phyloP scores from a whole-genome alignment of 352 stramenopile genomes.

The Phytophthora uliginosa region DNA sequence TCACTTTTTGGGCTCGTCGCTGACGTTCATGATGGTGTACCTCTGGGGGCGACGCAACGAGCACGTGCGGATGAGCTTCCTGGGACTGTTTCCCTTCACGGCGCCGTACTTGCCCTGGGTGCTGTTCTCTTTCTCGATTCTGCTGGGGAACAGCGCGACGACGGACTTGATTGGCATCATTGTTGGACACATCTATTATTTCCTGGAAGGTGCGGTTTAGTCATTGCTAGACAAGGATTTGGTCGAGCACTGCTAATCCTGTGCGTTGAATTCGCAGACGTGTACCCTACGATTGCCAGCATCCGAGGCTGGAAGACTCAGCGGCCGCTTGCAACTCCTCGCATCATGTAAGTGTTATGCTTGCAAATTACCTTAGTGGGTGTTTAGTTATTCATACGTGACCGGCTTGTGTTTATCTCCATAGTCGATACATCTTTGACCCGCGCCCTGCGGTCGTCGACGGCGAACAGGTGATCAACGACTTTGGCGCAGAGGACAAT shows the following conservation, averaged over 20 bases:
- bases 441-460: conserved; percentile 51
- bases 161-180: conserved; percentile 99
- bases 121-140: conserved; percentile 96
- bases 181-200: conserved; percentile 99
- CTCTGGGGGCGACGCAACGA: conserved; percentile 97
- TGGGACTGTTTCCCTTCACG: conserved; percentile 98
- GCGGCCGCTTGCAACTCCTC: conserved; percentile 93
- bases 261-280: conserved; percentile 72
- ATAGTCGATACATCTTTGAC: conserved; percentile 76
- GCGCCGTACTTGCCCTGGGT: conserved; percentile 99
- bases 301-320: conserved; percentile 96
- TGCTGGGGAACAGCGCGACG: conserved; percentile 96
- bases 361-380: not conserved
- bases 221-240: not conserved
- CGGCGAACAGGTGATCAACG: conserved; percentile 70
- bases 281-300: conserved; percentile 97
- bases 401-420: conserved; percentile 4
- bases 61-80: conserved; percentile 98
- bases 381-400: not conserved
- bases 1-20: conserved; percentile 98
- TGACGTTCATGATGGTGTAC: conserved; percentile 99
- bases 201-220: conserved; percentile 91
- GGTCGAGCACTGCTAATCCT: conserved; percentile 13
- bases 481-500: conserved; percentile 54
- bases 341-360: conserved; percentile 80